phyloP scores from a whole-genome alignment of 345 rosid species.

The Eucalyptus cloeziana region DNA sequence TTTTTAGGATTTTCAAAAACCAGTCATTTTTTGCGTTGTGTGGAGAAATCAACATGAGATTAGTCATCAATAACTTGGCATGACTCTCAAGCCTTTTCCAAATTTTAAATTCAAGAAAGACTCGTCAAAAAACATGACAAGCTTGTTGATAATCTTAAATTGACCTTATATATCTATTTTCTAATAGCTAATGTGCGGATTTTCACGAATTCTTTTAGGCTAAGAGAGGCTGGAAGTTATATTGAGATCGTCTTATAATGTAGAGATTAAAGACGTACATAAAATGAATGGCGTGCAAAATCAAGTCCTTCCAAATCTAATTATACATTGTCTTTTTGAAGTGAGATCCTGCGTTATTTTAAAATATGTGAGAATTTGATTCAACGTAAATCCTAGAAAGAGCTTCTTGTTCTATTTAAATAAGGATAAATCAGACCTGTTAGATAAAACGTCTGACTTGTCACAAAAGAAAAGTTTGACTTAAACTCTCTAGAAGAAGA shows the following conservation, averaged over 20 bases:
- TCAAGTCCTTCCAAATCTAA: background rate
- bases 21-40: background rate
- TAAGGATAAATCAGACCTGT: too few species aligned
- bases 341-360: background rate
- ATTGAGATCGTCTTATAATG: too few species aligned
- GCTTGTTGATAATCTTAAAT: background rate
- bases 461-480: background rate
- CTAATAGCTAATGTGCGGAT: background rate
- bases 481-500: background rate
- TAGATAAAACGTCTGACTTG: too few species aligned
- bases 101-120: background rate
- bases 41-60: background rate
- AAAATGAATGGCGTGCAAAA: too few species aligned
- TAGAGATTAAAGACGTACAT: too few species aligned
- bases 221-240: background rate
- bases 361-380: background rate
- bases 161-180: background rate
- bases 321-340: too few species aligned
- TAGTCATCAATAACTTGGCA: background rate
- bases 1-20: too few species aligned
- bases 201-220: background rate
- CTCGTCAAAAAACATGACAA: too few species aligned
- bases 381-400: background rate
- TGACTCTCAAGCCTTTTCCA: background rate
- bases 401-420: background rate